Evolutionary conservation across 129 eudicot genomes (phyloP).

Genomic region (Tanacetum coccineum): DNA sequence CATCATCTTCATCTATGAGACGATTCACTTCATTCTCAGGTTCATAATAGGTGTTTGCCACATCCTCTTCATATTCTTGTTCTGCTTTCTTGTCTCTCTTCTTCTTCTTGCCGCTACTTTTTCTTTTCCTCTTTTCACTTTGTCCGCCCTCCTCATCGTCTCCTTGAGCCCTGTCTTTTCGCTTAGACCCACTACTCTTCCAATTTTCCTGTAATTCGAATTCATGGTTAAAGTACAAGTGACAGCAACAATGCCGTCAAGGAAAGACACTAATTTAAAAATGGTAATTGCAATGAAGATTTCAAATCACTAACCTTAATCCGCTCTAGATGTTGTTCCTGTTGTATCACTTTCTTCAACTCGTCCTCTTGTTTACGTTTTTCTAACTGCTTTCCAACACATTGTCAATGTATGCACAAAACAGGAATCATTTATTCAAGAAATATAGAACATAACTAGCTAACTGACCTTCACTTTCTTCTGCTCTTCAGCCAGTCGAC

Average conservation of each 20-base stretch:
- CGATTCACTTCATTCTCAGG: too few species aligned
- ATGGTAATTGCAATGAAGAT: not conserved
- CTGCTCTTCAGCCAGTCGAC: slow-evolving; percentile 84
- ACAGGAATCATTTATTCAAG: not conserved
- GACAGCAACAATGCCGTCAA: not conserved
- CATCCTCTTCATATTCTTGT: too few species aligned
- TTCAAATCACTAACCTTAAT: slow-evolving; percentile 51
- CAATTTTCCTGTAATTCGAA: slow-evolving; percentile 79
- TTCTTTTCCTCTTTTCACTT: slow-evolving; percentile 75
- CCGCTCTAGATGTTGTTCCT: slow-evolving; percentile 85
- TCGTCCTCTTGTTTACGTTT: slow-evolving; percentile 93
- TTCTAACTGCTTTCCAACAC: slow-evolving; percentile 58
- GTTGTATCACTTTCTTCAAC: slow-evolving; percentile 75
- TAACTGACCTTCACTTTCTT: slow-evolving; percentile 64
- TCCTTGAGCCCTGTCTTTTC: slow-evolving; percentile 66
- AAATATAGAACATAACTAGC: slow-evolving; percentile 6
- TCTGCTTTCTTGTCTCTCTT: slow-evolving; percentile 84
- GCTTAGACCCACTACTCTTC: slow-evolving; percentile 76
- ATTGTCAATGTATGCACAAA: slow-evolving; percentile 26
- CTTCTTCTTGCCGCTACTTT: slow-evolving; percentile 64
- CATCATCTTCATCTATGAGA: too few species aligned
- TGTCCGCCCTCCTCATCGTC: slow-evolving; percentile 86
- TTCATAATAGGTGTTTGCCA: too few species aligned
- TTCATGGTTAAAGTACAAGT: too few species aligned
- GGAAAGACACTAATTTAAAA: not conserved